phyloP scores from a whole-genome alignment of 441 rosid species.

The Aquilaria agallochum region DNA sequence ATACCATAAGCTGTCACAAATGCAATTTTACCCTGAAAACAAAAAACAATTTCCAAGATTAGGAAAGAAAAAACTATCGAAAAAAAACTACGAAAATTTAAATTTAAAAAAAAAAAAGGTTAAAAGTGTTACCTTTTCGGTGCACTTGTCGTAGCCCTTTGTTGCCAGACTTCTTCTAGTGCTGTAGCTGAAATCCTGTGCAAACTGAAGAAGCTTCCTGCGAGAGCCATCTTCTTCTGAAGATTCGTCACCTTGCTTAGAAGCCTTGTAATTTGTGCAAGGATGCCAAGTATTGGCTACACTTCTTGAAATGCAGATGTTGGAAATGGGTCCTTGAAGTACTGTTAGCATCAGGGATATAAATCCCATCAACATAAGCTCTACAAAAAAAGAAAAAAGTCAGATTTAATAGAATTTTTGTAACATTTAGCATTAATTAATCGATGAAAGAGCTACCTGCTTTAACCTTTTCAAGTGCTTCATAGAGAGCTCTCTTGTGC shows the following conservation, averaged over 20 bases:
- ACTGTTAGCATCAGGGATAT: constrained; percentile 80
- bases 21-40: constrained; percentile 66
- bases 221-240: constrained; percentile 7
- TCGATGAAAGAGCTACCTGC: constrained; percentile 32
- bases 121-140: constrained; percentile 25
- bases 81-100: neutral
- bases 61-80: too few relatives aligned
- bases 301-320: constrained; percentile 40
- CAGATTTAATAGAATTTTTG: too few relatives aligned
- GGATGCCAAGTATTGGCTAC: constrained; percentile 75
- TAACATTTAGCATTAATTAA: too few relatives aligned
- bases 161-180: constrained; percentile 53
- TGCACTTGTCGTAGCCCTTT: constrained; percentile 46
- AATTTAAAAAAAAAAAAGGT: too few relatives aligned
- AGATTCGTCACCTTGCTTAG: too few relatives aligned
- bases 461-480: constrained; percentile 88
- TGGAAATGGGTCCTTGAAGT: constrained; percentile 42
- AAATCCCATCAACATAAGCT: constrained; percentile 91
- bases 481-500: constrained; percentile 57
- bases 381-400: constrained; percentile 26
- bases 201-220: constrained; percentile 43
- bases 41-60: neutral
- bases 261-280: constrained; percentile 17
- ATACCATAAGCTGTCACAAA: constrained; percentile 77
- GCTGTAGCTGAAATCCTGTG: constrained; percentile 9